A percentile compares a stretch with the other conserved stretches of the same genome.
These are phyloP conservation scores for Diaporthe batatas DNA, from an alignment of 2,329 filamentous ascomycete genomes.

Conservation along the genomic window DNA sequence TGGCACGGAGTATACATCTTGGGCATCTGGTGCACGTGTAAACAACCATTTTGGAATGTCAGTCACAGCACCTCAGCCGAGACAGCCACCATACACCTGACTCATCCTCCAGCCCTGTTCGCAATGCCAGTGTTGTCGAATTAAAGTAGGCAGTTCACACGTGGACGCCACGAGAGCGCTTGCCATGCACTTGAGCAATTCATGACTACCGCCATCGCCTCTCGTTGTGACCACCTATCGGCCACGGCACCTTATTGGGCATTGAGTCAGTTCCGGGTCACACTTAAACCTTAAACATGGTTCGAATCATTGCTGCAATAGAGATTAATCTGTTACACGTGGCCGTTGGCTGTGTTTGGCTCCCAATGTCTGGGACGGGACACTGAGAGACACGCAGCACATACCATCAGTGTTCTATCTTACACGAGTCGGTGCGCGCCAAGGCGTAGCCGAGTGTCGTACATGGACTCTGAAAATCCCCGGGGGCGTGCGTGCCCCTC, in stretches of 20 bases:
- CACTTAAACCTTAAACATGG: neutral
- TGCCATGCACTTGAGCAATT: neutral
- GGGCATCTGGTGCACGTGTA: neutral
- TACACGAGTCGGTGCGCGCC: neutral
- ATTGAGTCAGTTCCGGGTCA: conserved; percentile 2
- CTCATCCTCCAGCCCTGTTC: neutral
- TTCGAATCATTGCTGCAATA: conserved; percentile 11
- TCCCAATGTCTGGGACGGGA: neutral
- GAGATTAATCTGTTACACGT: conserved; percentile 10
- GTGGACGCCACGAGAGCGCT: neutral
- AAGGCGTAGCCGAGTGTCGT: neutral
- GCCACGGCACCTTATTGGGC: neutral
- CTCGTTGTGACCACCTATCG: neutral
- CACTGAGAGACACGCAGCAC: neutral
- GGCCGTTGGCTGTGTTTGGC: neutral
- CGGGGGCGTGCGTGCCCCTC: neutral
- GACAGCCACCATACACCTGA: neutral
- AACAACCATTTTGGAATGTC: no score
- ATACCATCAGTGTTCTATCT: no score
- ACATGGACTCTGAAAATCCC: neutral
- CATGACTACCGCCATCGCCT: neutral
- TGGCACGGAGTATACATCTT: no score
- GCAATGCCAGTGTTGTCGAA: neutral
- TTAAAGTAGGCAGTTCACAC: neutral
- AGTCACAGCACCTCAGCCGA: neutral